Evolutionary conservation across 371 early-diverging fungal species (phyloP).

Genomic region (Mortierella sp.): DNA sequence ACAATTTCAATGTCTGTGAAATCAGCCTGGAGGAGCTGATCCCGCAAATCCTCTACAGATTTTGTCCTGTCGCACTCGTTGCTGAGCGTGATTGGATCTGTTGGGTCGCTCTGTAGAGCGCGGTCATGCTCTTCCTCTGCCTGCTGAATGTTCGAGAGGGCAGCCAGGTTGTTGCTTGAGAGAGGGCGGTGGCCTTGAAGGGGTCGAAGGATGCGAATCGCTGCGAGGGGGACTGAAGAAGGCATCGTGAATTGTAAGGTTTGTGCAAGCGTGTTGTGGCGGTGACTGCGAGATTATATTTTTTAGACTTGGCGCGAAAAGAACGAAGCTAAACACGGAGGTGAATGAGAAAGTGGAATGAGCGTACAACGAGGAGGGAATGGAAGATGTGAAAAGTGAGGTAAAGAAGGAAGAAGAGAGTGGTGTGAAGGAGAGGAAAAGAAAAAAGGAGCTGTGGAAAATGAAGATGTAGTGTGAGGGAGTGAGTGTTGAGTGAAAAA

Average conservation of each 20-base stretch:
- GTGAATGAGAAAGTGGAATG: background rate
- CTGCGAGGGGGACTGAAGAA: slow-evolving; percentile 14
- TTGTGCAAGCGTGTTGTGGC: background rate
- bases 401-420: background rate
- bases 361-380: background rate
- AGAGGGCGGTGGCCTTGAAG: slow-evolving; percentile 9
- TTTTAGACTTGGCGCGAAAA: background rate
- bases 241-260: background rate
- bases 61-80: slow-evolving; percentile 34
- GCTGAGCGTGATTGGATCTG: slow-evolving; percentile 33
- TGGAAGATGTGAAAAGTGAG: background rate
- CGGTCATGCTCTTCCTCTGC: background rate
- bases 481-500: background rate
- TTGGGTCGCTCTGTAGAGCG: slow-evolving; percentile 1
- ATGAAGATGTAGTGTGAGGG: background rate
- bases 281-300: background rate
- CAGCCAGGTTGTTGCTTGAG: background rate
- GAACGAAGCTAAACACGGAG: background rate
- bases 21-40: slow-evolving; percentile 27
- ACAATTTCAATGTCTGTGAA: slow-evolving; percentile 31
- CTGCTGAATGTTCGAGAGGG: background rate
- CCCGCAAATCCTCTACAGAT: slow-evolving; percentile 21
- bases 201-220: slow-evolving; percentile 42
- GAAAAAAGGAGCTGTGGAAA: too few species aligned
- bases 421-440: background rate